Evolutionary conservation across 2,329 filamentous ascomycete species (phyloP).

Genomic region (Berkeleyomyces rouxiae): DNA sequence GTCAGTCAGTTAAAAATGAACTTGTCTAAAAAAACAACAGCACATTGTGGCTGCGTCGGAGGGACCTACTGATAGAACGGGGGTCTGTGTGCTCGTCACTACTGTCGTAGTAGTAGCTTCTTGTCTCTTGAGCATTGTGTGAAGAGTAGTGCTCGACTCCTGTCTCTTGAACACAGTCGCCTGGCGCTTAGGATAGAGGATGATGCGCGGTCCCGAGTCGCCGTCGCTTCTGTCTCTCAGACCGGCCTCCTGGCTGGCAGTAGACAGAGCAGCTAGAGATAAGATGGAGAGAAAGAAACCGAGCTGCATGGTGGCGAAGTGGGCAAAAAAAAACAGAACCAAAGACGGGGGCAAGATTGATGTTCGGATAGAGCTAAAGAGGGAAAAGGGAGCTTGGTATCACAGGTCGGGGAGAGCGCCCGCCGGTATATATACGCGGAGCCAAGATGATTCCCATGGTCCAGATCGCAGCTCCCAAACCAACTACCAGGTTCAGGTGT

Average conservation of each 20-base stretch:
- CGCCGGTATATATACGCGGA: not conserved
- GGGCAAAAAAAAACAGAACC: not conserved
- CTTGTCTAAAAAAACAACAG: not conserved
- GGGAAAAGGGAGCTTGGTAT: not conserved
- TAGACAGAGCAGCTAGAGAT: not conserved
- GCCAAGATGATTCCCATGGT: not conserved
- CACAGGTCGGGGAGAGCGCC: not conserved
- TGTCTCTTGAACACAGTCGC: not conserved
- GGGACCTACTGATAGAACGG: not conserved
- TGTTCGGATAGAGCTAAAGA: not conserved
- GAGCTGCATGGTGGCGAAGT: slow-evolving; percentile 1
- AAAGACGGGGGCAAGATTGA: not conserved
- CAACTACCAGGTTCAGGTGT: not conserved
- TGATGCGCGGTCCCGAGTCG: not conserved
- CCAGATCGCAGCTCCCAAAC: not conserved
- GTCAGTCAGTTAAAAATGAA: slow-evolving; percentile 1
- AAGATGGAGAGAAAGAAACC: not conserved
- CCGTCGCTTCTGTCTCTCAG: not conserved
- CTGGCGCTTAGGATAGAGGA: not conserved
- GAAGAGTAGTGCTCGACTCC: not conserved
- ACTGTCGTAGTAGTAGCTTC: not conserved
- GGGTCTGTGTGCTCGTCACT: not conserved
- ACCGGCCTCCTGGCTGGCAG: not conserved
- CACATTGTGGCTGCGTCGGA: not conserved
- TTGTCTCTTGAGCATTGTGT: not conserved